Percentiles rank a stretch among this genome's conserved stretches.
These are phyloP conservation scores for Bipolaris sorokiniana DNA, from an alignment of 2,329 filamentous ascomycete genomes.

Conservation along the genomic window DNA sequence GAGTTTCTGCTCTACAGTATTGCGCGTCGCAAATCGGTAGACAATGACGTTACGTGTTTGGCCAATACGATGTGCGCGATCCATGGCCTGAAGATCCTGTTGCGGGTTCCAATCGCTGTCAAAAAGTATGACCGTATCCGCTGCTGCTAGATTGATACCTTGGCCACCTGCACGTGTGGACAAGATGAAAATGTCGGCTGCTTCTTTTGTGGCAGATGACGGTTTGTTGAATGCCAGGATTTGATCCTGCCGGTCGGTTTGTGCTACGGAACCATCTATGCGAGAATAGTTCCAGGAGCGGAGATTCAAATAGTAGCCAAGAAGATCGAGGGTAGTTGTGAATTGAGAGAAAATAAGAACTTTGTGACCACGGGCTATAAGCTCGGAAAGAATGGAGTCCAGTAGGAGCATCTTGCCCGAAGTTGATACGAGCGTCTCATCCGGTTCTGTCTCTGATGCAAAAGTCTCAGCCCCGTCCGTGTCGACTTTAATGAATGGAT, in stretches of 20 bases:
- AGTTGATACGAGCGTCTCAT: slow-evolving; percentile 82
- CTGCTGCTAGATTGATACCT: slow-evolving; percentile 90
- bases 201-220: slow-evolving; percentile 26
- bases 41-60: slow-evolving; percentile 92
- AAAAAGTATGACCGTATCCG: slow-evolving; percentile 91
- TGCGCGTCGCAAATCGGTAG: slow-evolving; percentile 90
- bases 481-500: slow-evolving; percentile 70
- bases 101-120: slow-evolving; percentile 95
- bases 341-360: slow-evolving; percentile 97
- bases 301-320: slow-evolving; percentile 85
- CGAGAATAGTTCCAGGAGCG: slow-evolving; percentile 82
- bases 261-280: slow-evolving; percentile 86
- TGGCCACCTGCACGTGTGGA: slow-evolving; percentile 92
- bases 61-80: slow-evolving; percentile 92
- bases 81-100: slow-evolving; percentile 94
- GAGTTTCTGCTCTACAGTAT: slow-evolving; percentile 87
- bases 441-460: slow-evolving; percentile 60
- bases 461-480: slow-evolving; percentile 55
- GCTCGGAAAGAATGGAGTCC: slow-evolving; percentile 78
- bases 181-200: slow-evolving; percentile 76
- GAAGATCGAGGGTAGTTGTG: slow-evolving; percentile 88
- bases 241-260: slow-evolving; percentile 61
- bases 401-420: slow-evolving; percentile 97
- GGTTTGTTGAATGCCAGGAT: slow-evolving; percentile 58
- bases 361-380: slow-evolving; percentile 81